phyloP scores from a whole-genome alignment of 2,329 filamentous ascomycete species.

The Aspergillus cejpii region DNA sequence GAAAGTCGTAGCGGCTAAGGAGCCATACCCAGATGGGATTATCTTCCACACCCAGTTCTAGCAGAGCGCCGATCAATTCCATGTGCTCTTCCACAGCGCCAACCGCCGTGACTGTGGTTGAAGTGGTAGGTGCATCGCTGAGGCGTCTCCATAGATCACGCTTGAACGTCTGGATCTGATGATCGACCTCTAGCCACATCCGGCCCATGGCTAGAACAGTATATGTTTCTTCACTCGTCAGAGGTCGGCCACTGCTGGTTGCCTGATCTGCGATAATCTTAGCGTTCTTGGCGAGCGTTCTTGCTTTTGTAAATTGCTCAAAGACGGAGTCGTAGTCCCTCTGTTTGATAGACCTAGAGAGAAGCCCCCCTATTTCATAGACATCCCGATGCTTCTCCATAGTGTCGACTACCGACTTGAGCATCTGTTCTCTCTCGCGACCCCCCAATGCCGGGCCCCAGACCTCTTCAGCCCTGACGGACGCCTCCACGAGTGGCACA shows the following conservation, averaged over 20 bases:
- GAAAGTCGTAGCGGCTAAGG: slow-evolving; percentile 76
- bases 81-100: slow-evolving; percentile 72
- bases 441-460: slow-evolving; percentile 93
- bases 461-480: slow-evolving; percentile 90
- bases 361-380: slow-evolving; percentile 69
- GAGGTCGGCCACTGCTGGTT: slow-evolving; percentile 45
- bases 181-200: slow-evolving; percentile 92
- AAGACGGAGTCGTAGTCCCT: slow-evolving; percentile 85
- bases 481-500: slow-evolving; percentile 76
- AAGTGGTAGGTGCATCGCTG: slow-evolving; percentile 57
- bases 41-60: slow-evolving; percentile 92
- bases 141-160: slow-evolving; percentile 80
- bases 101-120: slow-evolving; percentile 45
- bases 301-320: slow-evolving; percentile 79
- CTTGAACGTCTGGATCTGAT: slow-evolving; percentile 81
- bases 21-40: slow-evolving; percentile 98
- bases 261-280: slow-evolving; percentile 59
- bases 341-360: slow-evolving; percentile 79
- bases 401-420: slow-evolving; percentile 69
- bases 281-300: slow-evolving; percentile 72
- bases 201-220: slow-evolving; percentile 80
- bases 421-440: slow-evolving; percentile 78
- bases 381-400: slow-evolving; percentile 74
- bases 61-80: slow-evolving; percentile 77
- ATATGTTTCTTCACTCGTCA: slow-evolving; percentile 74